Conservation (phyloP, 1,139 yeast genomes). For the Candida sanyaensis region DNA sequence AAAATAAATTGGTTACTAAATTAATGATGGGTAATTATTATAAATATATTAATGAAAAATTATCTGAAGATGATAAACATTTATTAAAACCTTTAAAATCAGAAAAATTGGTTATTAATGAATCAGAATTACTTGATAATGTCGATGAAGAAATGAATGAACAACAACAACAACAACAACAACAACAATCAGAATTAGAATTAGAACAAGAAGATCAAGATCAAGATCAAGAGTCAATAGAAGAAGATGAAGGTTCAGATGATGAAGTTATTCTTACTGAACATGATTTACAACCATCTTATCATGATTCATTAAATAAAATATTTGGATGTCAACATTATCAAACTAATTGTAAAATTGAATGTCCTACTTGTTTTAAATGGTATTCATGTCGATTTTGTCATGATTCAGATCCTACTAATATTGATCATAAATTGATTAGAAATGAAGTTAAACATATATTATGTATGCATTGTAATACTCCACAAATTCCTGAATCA, state of each 20-base stretch:
- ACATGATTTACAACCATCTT: conserved; percentile 54
- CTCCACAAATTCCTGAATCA: conserved; percentile 69
- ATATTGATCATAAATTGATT: conserved; percentile 58
- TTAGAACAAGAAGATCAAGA: conserved; percentile 10
- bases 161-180: conserved; percentile 9
- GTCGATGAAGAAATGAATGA: conserved; percentile 13
- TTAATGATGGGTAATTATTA: conserved; percentile 77
- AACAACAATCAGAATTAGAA: conserved; percentile 2
- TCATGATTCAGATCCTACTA: conserved; percentile 68
- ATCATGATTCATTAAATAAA: conserved; percentile 34
- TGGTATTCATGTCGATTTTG: conserved; percentile 88
- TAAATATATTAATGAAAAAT: conserved; percentile 42
- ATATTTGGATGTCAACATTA: conserved; percentile 82
- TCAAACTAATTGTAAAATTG: conserved; percentile 79
- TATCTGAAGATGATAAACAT: conserved; percentile 19
- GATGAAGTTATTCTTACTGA: conserved; percentile 49
- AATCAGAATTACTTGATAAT: conserved; percentile 4
- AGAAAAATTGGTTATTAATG: conserved; percentile 21
- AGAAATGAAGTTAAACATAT: conserved; percentile 66
- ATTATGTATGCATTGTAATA: conserved; percentile 77
- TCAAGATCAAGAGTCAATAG: conserved; percentile 2
- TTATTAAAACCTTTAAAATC: conserved; percentile 18
- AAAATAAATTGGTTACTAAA: conserved; percentile 65
- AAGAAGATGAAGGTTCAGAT: conserved; percentile 16
- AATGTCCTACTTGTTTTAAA: conserved; percentile 70